Percentiles rank a stretch among this genome's conserved stretches.
Evolutionary conservation across 495 filamentous ascomycete genomes (phyloP).

Genomic region (Aspergillus diversus): DNA sequence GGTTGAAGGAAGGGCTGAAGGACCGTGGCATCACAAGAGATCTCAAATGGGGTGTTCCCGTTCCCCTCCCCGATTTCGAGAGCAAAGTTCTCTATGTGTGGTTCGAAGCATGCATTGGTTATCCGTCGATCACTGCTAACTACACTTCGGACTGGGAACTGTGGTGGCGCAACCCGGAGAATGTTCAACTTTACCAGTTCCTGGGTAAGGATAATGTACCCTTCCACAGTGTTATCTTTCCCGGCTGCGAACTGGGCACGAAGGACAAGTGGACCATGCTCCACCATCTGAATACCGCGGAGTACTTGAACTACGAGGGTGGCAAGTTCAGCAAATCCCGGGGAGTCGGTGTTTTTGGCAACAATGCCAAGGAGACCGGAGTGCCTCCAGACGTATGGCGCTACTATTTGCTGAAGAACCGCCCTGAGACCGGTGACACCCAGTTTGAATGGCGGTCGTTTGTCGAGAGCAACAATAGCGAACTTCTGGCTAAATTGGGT

Average conservation of each 20-base stretch:
- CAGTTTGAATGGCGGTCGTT: constrained; percentile 91
- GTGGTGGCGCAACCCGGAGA: constrained; percentile 92
- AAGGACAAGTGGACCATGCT: constrained; percentile 88
- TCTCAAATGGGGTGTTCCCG: constrained; percentile 83
- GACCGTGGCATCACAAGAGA: constrained; percentile 90
- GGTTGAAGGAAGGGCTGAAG: constrained; percentile 82
- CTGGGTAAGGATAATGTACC: constrained; percentile 98
- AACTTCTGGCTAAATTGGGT: constrained; percentile 86
- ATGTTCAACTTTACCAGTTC: constrained; percentile 94
- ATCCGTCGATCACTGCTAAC: constrained; percentile 91
- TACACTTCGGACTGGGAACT: constrained; percentile 91
- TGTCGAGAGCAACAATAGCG: constrained; percentile 84
- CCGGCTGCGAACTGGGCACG: constrained; percentile 83
- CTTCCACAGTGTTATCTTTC: constrained; percentile 92
- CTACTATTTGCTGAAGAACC: constrained; percentile 86
- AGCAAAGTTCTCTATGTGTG: constrained; percentile 95
- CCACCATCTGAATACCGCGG: constrained; percentile 85
- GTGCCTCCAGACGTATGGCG: constrained; percentile 86
- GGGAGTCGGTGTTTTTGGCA: constrained; percentile 26
- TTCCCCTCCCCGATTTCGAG: constrained; percentile 66
- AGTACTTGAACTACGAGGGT: constrained; percentile 95
- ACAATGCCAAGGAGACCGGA: constrained; percentile 86
- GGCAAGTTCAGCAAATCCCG: constrained; percentile 78
- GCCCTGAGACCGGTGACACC: constrained; percentile 86
- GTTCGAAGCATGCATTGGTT: constrained; percentile 98